Conservation (phyloP, 169 alveolate genomes). For the Plasmodium knowlesi region DNA sequence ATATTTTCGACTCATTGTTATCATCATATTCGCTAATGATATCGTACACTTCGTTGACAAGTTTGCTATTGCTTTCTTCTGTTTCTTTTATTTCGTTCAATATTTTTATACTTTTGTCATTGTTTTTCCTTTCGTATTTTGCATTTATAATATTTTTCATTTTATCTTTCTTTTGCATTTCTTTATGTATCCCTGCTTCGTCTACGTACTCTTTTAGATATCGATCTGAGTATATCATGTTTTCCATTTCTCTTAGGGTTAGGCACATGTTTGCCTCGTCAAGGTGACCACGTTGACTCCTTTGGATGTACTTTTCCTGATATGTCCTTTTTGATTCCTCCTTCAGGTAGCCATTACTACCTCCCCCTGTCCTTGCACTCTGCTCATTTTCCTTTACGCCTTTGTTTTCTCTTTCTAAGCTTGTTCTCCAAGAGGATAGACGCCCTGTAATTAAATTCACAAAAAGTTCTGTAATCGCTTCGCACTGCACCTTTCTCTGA, state of each 20-base stretch:
- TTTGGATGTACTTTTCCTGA: neutral
- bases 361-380: neutral
- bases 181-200: neutral
- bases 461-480: neutral
- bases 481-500: neutral
- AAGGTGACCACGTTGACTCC: neutral
- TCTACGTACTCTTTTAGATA: neutral
- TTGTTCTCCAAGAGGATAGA: neutral
- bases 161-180: neutral
- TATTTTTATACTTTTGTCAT: slow-evolving; percentile 60
- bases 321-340: neutral
- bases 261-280: slow-evolving; percentile 1
- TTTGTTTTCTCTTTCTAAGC: neutral
- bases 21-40: slow-evolving; percentile 57
- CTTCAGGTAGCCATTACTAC: neutral
- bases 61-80: slow-evolving; percentile 57
- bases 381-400: neutral
- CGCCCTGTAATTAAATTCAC: neutral
- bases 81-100: slow-evolving; percentile 58
- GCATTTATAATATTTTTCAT: slow-evolving; percentile 9
- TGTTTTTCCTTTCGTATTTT: neutral
- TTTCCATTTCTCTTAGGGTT: slow-evolving; percentile 13
- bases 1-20: neutral
- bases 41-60: slow-evolving; percentile 58
- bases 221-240: slow-evolving; percentile 7